These are phyloP conservation scores for Xylaria flabelliformis DNA, from an alignment of 495 filamentous ascomycete genomes.

Conservation along the genomic window DNA sequence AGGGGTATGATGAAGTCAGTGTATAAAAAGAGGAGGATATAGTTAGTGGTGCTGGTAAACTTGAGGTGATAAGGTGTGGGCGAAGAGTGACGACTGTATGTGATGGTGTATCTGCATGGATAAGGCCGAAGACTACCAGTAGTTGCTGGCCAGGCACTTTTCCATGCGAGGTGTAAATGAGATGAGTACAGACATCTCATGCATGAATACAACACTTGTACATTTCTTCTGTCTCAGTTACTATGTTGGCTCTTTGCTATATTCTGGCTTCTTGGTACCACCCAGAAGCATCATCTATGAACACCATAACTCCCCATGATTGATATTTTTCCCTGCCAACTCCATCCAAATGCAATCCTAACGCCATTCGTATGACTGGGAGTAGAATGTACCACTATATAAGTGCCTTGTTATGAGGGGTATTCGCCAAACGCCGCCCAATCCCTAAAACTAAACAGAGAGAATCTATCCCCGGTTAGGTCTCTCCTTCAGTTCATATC, in stretches of 20 bases:
- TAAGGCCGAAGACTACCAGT: neutral
- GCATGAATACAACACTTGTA: slow-evolving; percentile 25
- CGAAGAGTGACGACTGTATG: neutral
- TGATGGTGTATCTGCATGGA: neutral
- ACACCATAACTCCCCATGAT: neutral
- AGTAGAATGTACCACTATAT: slow-evolving; percentile 4
- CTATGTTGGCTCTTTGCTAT: neutral
- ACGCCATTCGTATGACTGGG: slow-evolving; percentile 12
- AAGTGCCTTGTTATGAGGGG: slow-evolving; percentile 4
- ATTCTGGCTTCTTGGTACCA: neutral
- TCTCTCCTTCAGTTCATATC: neutral
- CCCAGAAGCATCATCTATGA: neutral
- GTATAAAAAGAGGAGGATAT: slow-evolving; percentile 1
- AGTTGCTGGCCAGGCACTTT: neutral
- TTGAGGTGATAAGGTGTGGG: neutral
- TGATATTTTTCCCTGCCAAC: neutral
- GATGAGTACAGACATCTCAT: neutral
- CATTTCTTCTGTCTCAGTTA: slow-evolving; percentile 16
- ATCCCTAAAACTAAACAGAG: neutral
- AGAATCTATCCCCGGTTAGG: neutral
- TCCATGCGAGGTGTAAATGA: neutral
- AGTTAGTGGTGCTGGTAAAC: neutral
- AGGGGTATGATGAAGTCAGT: neutral
- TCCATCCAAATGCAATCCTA: neutral
- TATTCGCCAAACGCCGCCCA: slow-evolving; percentile 20